Percentiles rank a stretch among this genome's conserved stretches.
Evolutionary conservation across 2,329 filamentous ascomycete genomes (phyloP).

Genomic region (Aspergillus candidus): DNA sequence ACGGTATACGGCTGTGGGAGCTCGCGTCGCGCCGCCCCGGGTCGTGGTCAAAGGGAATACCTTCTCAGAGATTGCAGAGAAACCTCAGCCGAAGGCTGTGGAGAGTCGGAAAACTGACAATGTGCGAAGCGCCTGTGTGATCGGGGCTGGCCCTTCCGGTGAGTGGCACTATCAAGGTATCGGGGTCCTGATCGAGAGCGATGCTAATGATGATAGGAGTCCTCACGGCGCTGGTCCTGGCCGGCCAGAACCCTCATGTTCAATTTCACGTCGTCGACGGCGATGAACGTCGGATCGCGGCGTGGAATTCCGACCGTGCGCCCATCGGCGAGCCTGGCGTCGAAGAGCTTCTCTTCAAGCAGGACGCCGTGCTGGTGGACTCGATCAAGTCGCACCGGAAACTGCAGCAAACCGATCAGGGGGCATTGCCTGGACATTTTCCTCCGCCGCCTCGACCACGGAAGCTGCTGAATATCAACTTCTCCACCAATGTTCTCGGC

Average conservation of each 20-base stretch:
- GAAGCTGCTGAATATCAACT: constrained; percentile 14
- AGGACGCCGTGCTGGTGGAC: neutral
- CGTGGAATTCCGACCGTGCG: constrained; percentile 23
- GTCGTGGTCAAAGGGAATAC: constrained; percentile 17
- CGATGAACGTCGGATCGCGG: constrained; percentile 16
- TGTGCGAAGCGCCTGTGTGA: constrained; percentile 19
- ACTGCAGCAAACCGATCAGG: neutral
- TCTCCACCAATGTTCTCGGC: constrained; percentile 14
- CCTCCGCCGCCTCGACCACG: neutral
- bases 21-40: constrained; percentile 1
- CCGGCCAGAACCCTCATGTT: constrained; percentile 21
- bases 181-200: neutral
- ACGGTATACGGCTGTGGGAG: constrained; percentile 6
- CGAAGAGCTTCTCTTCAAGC: constrained; percentile 17
- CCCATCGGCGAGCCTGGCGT: constrained; percentile 24
- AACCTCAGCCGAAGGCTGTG: neutral
- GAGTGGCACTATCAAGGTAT: neutral
- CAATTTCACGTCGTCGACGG: constrained; percentile 23
- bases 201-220: constrained; percentile 9
- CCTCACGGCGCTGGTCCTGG: constrained; percentile 20
- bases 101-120: constrained; percentile 4
- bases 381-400: too few relatives aligned
- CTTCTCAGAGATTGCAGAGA: constrained; percentile 12
- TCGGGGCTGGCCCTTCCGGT: constrained; percentile 23
- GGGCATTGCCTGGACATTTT: neutral